phyloP scores from a whole-genome alignment of 2,329 filamentous ascomycete genomes.

The Trichoderma harzianum region DNA sequence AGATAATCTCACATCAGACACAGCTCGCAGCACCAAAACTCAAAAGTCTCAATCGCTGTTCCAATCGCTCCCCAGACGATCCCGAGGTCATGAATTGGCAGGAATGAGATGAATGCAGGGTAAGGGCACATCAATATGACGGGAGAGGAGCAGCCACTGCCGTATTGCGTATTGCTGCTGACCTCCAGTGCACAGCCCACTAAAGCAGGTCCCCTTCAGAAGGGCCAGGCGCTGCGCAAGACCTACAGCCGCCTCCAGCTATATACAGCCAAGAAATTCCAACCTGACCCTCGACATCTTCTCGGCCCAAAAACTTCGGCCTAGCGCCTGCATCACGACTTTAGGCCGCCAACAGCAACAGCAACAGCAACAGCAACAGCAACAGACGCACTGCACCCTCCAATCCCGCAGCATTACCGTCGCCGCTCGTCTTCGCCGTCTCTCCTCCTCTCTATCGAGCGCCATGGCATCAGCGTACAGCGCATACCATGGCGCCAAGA shows the following conservation, averaged over 20 bases:
- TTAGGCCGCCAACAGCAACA: background rate
- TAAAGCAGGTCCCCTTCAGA: slow-evolving; percentile 8
- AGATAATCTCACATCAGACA: slow-evolving; percentile 17
- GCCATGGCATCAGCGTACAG: slow-evolving; percentile 41
- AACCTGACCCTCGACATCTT: background rate
- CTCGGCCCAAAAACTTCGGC: background rate
- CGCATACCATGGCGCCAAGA: slow-evolving; percentile 35
- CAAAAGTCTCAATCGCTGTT: background rate
- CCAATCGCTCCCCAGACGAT: background rate
- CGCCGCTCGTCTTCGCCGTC: background rate
- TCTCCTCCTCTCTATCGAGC: slow-evolving; percentile 22
- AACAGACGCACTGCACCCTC: background rate
- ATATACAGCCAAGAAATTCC: background rate
- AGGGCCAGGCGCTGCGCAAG: slow-evolving; percentile 2
- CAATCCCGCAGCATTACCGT: background rate
- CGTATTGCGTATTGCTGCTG: slow-evolving; percentile 1
- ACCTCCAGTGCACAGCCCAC: slow-evolving; percentile 11
- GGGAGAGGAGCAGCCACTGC: slow-evolving; percentile 1
- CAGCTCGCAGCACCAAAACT: background rate
- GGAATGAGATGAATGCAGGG: background rate
- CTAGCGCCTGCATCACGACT: slow-evolving; percentile 4
- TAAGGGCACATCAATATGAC: background rate
- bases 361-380: background rate
- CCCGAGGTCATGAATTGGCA: background rate
- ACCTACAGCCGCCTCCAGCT: background rate